Evolutionary conservation across 2,329 filamentous ascomycete genomes (phyloP).

Genomic region (Neocatenulostroma microsporum): DNA sequence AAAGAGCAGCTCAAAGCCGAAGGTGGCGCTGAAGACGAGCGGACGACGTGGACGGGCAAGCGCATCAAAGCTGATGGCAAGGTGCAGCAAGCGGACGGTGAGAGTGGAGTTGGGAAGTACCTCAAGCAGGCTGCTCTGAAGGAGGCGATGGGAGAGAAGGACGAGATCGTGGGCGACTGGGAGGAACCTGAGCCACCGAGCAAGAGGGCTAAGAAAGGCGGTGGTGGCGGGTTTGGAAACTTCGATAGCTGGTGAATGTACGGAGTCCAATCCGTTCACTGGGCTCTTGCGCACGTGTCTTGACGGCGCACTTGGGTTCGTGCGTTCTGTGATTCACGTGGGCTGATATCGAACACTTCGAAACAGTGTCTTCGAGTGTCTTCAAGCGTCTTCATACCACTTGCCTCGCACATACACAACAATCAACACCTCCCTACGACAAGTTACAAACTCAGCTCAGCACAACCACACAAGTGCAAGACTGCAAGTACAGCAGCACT

Average conservation of each 20-base stretch:
- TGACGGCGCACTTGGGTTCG: no score
- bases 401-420: no score
- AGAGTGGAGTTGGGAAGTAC: constrained; percentile 67
- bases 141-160: constrained; percentile 34
- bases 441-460: no score
- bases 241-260: constrained; percentile 80
- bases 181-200: constrained; percentile 59
- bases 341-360: no score
- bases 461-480: no score
- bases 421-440: no score
- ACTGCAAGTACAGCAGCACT: no score
- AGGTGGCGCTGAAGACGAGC: constrained; percentile 78
- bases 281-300: no score
- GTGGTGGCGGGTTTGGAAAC: constrained; percentile 77
- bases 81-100: constrained; percentile 40
- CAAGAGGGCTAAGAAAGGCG: constrained; percentile 62
- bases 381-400: no score
- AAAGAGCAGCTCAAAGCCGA: constrained; percentile 54
- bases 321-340: no score
- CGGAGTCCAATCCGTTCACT: no score
- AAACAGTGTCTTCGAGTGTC: no score
- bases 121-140: constrained; percentile 50
- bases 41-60: constrained; percentile 94
- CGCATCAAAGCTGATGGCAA: constrained; percentile 63
- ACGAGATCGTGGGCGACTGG: constrained; percentile 55